Conservation (phyloP, 768 basidiomycete species). For the Gloeopeniophorella convolvens region DNA sequence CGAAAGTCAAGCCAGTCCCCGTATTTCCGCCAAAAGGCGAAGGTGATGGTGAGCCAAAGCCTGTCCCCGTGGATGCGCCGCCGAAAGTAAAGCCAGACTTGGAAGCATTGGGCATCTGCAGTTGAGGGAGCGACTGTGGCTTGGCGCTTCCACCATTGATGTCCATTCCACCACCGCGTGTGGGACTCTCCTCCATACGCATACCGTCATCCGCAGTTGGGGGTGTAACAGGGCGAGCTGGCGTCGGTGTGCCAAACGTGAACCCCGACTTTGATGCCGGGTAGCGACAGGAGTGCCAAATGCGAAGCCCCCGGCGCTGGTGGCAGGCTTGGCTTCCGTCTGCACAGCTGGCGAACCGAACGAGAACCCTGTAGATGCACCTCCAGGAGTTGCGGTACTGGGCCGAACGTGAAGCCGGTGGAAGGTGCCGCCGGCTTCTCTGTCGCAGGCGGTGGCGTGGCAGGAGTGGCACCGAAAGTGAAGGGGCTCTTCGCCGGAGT, state of each 20-base stretch:
- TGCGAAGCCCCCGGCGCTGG: slow-evolving; percentile 30
- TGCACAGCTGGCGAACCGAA: slow-evolving; percentile 23
- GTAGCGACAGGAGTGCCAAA: slow-evolving; percentile 38
- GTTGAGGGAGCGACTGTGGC: slow-evolving; percentile 14
- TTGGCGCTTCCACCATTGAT: slow-evolving; percentile 29
- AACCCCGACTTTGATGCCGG: slow-evolving; percentile 39
- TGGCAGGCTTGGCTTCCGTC: slow-evolving; percentile 4
- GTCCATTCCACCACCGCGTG: slow-evolving; percentile 38
- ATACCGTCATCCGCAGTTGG: slow-evolving; percentile 63
- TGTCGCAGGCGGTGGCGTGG: background rate
- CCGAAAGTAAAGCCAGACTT: slow-evolving; percentile 16
- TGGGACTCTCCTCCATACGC: slow-evolving; percentile 79
- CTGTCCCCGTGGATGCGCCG: background rate
- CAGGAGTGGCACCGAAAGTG: slow-evolving; percentile 20
- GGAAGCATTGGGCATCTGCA: slow-evolving; percentile 14
- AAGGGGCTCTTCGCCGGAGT: slow-evolving; percentile 18
- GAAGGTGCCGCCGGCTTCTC: slow-evolving; percentile 12
- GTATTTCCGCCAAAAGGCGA: slow-evolving; percentile 17
- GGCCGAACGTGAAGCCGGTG: slow-evolving; percentile 16
- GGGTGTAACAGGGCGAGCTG: slow-evolving; percentile 53
- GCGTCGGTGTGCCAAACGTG: slow-evolving; percentile 40
- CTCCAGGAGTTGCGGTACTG: slow-evolving; percentile 1
- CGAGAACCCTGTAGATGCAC: slow-evolving; percentile 6
- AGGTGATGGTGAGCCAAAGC: slow-evolving; percentile 9
- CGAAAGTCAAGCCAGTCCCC: slow-evolving; percentile 37